Percentiles rank a stretch among this genome's conserved stretches.
phyloP scores from a whole-genome alignment of 2,329 filamentous ascomycete species.

The Triangularia setosa region DNA sequence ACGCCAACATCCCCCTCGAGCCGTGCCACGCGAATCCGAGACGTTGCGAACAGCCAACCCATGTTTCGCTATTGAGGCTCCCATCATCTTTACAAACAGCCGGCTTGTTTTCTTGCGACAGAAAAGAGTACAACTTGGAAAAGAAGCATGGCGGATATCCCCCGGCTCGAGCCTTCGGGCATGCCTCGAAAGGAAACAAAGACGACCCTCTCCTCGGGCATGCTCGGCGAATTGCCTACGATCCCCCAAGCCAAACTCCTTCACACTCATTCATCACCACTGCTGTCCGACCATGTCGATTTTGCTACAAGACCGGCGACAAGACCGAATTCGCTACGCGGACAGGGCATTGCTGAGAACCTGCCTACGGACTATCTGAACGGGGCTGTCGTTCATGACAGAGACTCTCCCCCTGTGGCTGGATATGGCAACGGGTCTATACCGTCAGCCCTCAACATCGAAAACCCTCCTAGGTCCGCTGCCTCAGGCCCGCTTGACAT shows the following conservation, averaged over 20 bases:
- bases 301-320: constrained; percentile 20
- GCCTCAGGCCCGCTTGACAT: constrained; percentile 26
- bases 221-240: constrained; percentile 23
- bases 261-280: constrained; percentile 15
- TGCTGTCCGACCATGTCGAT: constrained; percentile 28
- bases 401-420: constrained; percentile 26
- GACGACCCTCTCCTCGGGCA: constrained; percentile 20
- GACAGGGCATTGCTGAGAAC: constrained; percentile 12
- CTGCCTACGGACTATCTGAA: constrained; percentile 38
- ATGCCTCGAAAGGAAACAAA: constrained; percentile 17
- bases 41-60: not conserved
- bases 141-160: constrained; percentile 22
- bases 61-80: constrained; percentile 26
- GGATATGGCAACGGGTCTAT: not conserved
- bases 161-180: constrained; percentile 12
- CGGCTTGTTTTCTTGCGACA: not conserved
- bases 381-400: constrained; percentile 33
- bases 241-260: constrained; percentile 24
- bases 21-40: not conserved
- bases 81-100: not conserved
- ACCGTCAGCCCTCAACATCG: constrained; percentile 21
- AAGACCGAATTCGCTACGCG: constrained; percentile 15
- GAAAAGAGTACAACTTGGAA: not conserved
- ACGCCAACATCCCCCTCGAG: not conserved
- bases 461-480: constrained; percentile 16